phyloP scores from a whole-genome alignment of 2,329 filamentous ascomycete genomes.

The Paradendryphiella salina region DNA sequence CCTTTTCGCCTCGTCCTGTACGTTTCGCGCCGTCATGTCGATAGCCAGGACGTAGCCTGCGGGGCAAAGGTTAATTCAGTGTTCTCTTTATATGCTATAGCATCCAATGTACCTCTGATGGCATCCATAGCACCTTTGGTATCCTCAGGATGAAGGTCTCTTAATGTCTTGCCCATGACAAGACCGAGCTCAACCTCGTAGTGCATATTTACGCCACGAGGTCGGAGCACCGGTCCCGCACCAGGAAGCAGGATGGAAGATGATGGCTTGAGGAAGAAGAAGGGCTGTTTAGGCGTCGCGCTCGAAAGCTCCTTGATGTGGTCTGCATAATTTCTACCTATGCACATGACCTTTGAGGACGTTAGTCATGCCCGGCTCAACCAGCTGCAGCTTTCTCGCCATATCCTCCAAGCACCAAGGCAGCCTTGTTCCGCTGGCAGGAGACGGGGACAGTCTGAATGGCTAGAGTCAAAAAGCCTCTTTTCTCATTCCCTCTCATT shows the following conservation, averaged over 20 bases:
- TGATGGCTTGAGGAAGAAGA: slow-evolving; percentile 97
- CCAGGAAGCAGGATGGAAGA: slow-evolving; percentile 81
- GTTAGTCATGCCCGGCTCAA: not conserved
- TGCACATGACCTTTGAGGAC: slow-evolving; percentile 73
- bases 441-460: no score
- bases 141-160: slow-evolving; percentile 75
- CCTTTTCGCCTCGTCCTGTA: slow-evolving; percentile 95
- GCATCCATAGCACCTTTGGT: slow-evolving; percentile 75
- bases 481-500: not conserved
- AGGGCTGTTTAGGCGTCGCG: slow-evolving; percentile 85
- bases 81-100: not conserved
- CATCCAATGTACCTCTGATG: slow-evolving; percentile 67
- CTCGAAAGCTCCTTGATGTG: slow-evolving; percentile 93
- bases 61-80: not conserved
- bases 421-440: no score
- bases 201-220: slow-evolving; percentile 81
- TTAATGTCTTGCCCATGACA: slow-evolving; percentile 79
- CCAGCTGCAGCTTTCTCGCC: not conserved
- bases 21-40: slow-evolving; percentile 96
- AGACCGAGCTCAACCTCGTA: slow-evolving; percentile 94
- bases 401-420: no score
- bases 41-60: slow-evolving; percentile 85
- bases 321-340: slow-evolving; percentile 95
- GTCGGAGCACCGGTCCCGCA: slow-evolving; percentile 77
- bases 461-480: not conserved